Evolutionary conservation across 192 early-diverging fungal genomes (phyloP), one percentile per base, ranked within the genome.

Genomic region (Linnemannia schmuckeri): DNA sequence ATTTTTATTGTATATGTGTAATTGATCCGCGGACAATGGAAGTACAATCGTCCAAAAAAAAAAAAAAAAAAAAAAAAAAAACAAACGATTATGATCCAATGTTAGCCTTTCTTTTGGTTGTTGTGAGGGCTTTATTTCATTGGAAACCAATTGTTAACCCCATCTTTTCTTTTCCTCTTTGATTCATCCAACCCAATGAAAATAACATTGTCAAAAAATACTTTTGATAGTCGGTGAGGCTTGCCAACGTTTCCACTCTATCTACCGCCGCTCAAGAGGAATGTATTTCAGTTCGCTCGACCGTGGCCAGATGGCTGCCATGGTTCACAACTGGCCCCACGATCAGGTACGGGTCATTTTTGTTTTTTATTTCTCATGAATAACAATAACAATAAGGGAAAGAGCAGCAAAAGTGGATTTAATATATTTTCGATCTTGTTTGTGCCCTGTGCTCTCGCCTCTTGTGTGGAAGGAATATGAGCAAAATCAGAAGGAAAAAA

Each of bases 261-360:
- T 92, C 52, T 92, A 92, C 71, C 89, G 91, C 18, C 88, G 91
- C 47, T 86, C 91, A 44, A 77, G 91, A 81, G 91, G 91, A 17
- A 92, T 92, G 91, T 92, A 92, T 78, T 92, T 92, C 55, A 90
- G 89, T 7, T 78, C 91, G 18, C 84, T 89, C 47, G 91, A 92
- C 68, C 87, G 89, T 72, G 91, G 91, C 47, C 69, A 81, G 54
- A 92, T 92, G 91, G 90, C 91, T 52, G 89, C 91, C 33, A 92
- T 92, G 91, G 88, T 90, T 27, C 88, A 90, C 54, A 92, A 92
- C 76, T 92, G 91, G 91, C 91, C 91, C 54, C 91, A 92, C 49
- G 91, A 92, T 81, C 89, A 92, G 83, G 91, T 92, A 71, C 33
- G 22, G 49, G 41, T 55, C n/a, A 1, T 15, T 30, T 35, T 70